Evolutionary conservation across 78 protist species (phyloP), one percentile per base, ranked within the genome.

Genomic region (Paratrimastix pyriformis): DNA sequence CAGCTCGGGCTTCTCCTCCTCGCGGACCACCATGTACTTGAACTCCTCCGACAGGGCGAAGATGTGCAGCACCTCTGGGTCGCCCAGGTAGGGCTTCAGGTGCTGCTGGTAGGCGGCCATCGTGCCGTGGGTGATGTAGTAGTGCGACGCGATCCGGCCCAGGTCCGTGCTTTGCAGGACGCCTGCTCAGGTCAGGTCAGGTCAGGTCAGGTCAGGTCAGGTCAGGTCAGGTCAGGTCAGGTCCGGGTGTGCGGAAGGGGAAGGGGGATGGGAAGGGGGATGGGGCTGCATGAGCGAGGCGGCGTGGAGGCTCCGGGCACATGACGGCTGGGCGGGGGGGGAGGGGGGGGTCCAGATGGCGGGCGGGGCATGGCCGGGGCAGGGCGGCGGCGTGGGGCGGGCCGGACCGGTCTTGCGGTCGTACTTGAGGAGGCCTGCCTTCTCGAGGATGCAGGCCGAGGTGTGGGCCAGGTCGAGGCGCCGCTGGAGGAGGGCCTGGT

Each of bases 131-230:
- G 90, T 52, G 69, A 95, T 65, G 88, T 97, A 96, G 84, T 77
- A 97, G 76, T 97, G 93, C 3, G 90, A 57, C n/a, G 99, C 96
- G 2, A 97, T 91, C 18, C 93, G 80, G 9, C 99, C 99, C 5
- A 96, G 82, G n/a, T 91, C 97, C 0, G 98, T 90, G 13, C 81
- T 43, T 74, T 75, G 76, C 37, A 83, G 2, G 38, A 2, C 5
- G n/a, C 70, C 74, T 0, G 32, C 8, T 3, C n/a, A 5, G 55
- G 35, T 42, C 48, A 33, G 9, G 9, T 58, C 33, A 9, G 3
- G 9, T 3, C 13, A 70, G 55, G n/a, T 7, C 2, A 70, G 24
- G 55, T 48, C 55, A 3, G 29, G 37, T n/a, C n/a, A n/a, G n/a
- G n/a, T n/a, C n/a, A n/a, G n/a, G n/a, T n/a, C n/a, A n/a, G n/a